A percentile compares a stretch with the other conserved stretches of the same genome.
These are phyloP conservation scores for Sambucus nigra DNA, from an alignment of 129 eudicot genomes.

Conservation along the genomic window DNA sequence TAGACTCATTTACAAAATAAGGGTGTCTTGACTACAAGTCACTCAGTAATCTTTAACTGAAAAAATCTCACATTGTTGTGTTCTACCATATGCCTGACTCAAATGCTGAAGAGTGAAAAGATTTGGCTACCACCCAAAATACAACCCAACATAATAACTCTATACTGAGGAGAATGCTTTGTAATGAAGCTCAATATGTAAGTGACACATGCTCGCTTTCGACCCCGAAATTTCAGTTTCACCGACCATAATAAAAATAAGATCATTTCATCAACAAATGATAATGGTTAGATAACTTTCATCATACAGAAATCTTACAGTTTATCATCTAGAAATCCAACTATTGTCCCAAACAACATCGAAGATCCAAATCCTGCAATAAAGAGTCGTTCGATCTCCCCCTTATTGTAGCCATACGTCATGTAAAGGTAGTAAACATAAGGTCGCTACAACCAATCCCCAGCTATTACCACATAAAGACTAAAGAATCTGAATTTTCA, in stretches of 20 bases:
- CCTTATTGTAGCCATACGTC: constrained; percentile 61
- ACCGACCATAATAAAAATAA: constrained; percentile 6
- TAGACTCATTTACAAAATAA: no score
- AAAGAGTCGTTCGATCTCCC: constrained; percentile 89
- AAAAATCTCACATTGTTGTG: constrained; percentile 67
- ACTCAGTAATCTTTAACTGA: no score
- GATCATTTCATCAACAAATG: neutral
- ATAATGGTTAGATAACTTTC: neutral
- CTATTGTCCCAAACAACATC: constrained; percentile 97
- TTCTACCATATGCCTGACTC: constrained; percentile 99
- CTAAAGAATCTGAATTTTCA: constrained; percentile 1
- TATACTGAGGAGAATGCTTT: constrained; percentile 93
- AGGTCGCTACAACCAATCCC: constrained; percentile 79
- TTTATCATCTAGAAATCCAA: constrained; percentile 96
- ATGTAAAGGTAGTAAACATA: constrained; percentile 69
- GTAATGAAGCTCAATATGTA: constrained; percentile 96
- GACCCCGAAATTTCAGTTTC: constrained; percentile 52
- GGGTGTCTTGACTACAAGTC: no score
- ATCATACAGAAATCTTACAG: constrained; percentile 36
- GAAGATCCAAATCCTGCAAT: constrained; percentile 99
- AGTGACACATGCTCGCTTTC: constrained; percentile 89
- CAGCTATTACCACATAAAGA: constrained; percentile 54
- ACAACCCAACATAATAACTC: constrained; percentile 87
- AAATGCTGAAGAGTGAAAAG: constrained; percentile 84
- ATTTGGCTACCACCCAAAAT: constrained; percentile 93